Base-by-base conservation (phyloP, 1,284 basidiomycete species). In the Cutaneotrichosporon spelunceum region DNA sequence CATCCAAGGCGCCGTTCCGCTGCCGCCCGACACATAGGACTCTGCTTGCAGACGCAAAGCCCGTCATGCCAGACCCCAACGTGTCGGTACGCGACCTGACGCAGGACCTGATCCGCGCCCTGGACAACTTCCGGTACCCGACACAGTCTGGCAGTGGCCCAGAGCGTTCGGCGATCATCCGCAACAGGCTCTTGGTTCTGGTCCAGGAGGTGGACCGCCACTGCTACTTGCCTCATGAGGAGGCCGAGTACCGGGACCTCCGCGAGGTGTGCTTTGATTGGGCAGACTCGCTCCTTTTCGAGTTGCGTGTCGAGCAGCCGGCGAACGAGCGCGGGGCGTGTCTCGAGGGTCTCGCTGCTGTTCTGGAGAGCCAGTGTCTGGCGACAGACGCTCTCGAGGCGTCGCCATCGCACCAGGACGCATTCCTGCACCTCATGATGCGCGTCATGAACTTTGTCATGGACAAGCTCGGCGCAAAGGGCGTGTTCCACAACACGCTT, bases 401-500 rank as follows among this genome's bases (percentile, higher is more conserved):
- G 4, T 77, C 77, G 26, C 63, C 63, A 1, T 73, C 68, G 2
- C 71, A 77, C 57, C 67, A 71, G 42, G 65, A 61, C 3, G 72
- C 72, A 6, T 82, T 81, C 70, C 74, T 75, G 23, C 63, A 71
- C 29, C 67, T 80, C 53, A 76, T 82, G 70, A 72, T 81, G 26
- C 68, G 68, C 52, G 72, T 81, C 27, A 74, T 82, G 70, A 74
- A 66, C 16, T 82, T 81, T 64, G 82, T 82, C 3, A 79, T 82
- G 70, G 78, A 79, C 44, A 83, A 83, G 70, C 74, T 83, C 0
- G 81, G 81, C 9, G 80, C 80, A 23, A 82, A 82, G 67, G 81
- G 81, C 57, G 81, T 83, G 13, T 83, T 82, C 71, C 81, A 82
- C 63, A 83, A 83, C 66, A 83, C 81, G 6, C 72, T 83, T 27